phyloP scores from a whole-genome alignment of 176 grass and related monocot species.

The Oryza rufipogon region DNA sequence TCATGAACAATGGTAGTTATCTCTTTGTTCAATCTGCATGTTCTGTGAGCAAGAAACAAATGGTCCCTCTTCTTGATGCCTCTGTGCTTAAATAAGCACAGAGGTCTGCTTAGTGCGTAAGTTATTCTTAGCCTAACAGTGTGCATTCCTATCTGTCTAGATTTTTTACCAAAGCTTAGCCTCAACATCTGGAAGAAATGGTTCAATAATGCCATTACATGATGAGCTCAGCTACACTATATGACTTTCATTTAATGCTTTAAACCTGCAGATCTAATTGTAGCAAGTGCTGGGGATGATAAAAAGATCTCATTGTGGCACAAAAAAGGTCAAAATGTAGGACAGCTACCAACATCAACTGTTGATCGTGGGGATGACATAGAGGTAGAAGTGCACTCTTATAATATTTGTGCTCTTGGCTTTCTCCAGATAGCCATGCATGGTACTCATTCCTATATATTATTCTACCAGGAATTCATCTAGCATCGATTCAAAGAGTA shows the following conservation, averaged over 20 bases:
- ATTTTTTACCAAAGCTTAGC: constrained; percentile 16
- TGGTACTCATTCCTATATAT: constrained; percentile 6
- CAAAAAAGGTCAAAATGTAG: constrained; percentile 84
- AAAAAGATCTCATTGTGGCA: constrained; percentile 95
- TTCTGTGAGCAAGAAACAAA: background rate
- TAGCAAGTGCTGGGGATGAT: constrained; percentile 96
- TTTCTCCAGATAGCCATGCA: background rate
- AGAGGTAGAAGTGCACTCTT: constrained; percentile 59
- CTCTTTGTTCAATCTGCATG: constrained; percentile 10
- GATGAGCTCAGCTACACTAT: constrained; percentile 15
- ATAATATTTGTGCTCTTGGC: constrained; percentile 35
- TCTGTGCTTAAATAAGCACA: background rate
- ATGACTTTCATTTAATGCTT: constrained; percentile 19
- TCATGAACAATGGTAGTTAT: constrained; percentile 1
- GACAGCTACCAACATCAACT: constrained; percentile 75
- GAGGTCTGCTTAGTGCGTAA: background rate
- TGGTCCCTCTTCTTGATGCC: background rate
- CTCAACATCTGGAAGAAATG: background rate
- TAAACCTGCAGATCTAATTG: constrained; percentile 76
- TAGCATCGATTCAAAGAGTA: background rate
- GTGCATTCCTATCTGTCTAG: background rate
- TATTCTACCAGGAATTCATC: background rate
- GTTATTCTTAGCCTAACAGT: background rate
- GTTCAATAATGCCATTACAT: constrained; percentile 17
- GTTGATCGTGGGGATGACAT: constrained; percentile 76